These are phyloP conservation scores for Pseudogymnoascus sp. DNA, from an alignment of 2,329 filamentous ascomycete genomes.

Conservation along the genomic window DNA sequence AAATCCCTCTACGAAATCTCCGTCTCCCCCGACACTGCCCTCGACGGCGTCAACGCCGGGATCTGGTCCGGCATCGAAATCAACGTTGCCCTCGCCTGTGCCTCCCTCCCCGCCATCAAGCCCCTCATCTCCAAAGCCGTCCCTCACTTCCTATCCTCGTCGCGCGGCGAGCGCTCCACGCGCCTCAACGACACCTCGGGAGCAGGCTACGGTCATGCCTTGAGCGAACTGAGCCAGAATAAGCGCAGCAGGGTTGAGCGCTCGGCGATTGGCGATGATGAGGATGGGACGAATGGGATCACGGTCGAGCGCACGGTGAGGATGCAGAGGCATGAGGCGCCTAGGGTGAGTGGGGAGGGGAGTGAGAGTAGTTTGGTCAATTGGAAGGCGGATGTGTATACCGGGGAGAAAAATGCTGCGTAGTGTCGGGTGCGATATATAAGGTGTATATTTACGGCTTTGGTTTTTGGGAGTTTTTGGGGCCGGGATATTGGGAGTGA, in stretches of 20 bases:
- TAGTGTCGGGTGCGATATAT: not conserved
- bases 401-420: slow-evolving; percentile 24
- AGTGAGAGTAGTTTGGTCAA: slow-evolving; percentile 10
- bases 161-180: not conserved
- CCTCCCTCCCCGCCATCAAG: slow-evolving; percentile 41
- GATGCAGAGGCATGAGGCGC: not conserved
- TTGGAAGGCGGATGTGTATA: slow-evolving; percentile 13
- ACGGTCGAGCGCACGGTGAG: not conserved
- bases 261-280: not conserved
- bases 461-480: not conserved
- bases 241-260: not conserved
- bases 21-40: slow-evolving; percentile 8
- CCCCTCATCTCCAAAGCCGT: slow-evolving; percentile 31
- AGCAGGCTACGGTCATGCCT: not conserved
- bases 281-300: not conserved
- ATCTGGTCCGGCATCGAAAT: slow-evolving; percentile 41
- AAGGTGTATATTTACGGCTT: not conserved
- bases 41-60: slow-evolving; percentile 11
- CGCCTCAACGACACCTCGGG: not conserved
- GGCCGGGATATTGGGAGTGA: not conserved
- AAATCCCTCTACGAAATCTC: slow-evolving; percentile 10
- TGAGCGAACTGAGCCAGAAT: not conserved
- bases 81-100: slow-evolving; percentile 41
- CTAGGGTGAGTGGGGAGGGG: slow-evolving; percentile 17
- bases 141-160: slow-evolving; percentile 13